Evolutionary conservation across 345 rosid species (phyloP), one percentile per base, ranked within the genome.

Genomic region (Acer campestre): DNA sequence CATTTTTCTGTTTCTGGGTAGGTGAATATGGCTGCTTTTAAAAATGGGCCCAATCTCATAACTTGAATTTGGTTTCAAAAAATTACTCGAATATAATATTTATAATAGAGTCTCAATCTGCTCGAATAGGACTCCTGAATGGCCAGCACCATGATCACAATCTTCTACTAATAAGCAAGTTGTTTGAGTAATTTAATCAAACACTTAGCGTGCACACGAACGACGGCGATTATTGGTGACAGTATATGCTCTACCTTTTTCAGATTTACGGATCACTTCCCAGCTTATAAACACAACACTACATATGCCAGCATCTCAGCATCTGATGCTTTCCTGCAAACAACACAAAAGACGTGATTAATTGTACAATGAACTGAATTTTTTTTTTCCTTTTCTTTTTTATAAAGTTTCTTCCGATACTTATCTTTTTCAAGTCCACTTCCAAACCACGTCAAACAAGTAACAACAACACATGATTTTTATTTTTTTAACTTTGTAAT

Each of bases 311-410:
- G 61, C 16, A 59, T 51, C 18, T 51, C 1, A 10, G 69, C 16
- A 63, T 74, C 69, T 27, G 69, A 74, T 74, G 61, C 77, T 74
- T 16, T 16, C n/a, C n/a, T 16, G 75, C 29, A 38, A 71, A 38
- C 38, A 38, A 27, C 46, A 51, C 10, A 9, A 51, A 9, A 51
- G 62, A 27, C 18, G 61, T 53, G 12, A 53, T 51, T 31, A 53
- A 27, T 10, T 1, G 27, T 55, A n/a, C 27, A 56, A 35, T 42
- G 13, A 29, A 61, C 40, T 20, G 35, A 12, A 29, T 29, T 42
- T 42, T 42, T 63, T 49, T 31, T 35, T 31, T 3, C 3, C 3
- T 2, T 2, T 29, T 29, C 3, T 48, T 27, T 23, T 46, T 18
- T 1, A 56, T 56, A 27, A 48, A 64, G 23, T 44, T 74, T 27